These are phyloP conservation scores for Cardamine occulta DNA, from an alignment of 345 rosid species.

Conservation along the genomic window DNA sequence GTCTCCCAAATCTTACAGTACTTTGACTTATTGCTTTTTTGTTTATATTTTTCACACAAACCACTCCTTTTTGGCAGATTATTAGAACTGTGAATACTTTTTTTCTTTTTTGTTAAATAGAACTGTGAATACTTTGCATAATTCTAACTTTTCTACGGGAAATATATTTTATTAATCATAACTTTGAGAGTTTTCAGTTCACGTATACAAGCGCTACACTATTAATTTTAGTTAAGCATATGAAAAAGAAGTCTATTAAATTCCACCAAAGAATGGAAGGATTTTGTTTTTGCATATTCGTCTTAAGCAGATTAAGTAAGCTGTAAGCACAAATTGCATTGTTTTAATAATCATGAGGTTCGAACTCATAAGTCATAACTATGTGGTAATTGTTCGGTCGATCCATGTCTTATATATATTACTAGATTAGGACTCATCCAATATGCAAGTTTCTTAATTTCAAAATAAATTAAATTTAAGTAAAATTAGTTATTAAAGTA, in stretches of 20 bases:
- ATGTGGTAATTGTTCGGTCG: background rate
- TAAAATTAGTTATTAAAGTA: too few relatives aligned
- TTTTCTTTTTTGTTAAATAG: too few relatives aligned
- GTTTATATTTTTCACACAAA: background rate
- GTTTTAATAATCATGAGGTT: background rate
- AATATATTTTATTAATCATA: too few relatives aligned
- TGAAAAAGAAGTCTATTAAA: background rate
- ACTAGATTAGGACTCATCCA: too few relatives aligned
- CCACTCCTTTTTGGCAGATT: background rate
- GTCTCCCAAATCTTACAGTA: constrained; percentile 45
- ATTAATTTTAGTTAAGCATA: background rate
- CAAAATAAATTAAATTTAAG: too few relatives aligned
- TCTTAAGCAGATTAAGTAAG: too few relatives aligned
- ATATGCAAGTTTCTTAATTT: too few relatives aligned
- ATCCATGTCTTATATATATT: background rate
- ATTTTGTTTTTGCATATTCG: background rate
- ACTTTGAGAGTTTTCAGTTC: background rate
- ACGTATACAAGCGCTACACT: background rate
- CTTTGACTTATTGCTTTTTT: constrained; percentile 35
- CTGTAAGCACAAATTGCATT: too few relatives aligned
- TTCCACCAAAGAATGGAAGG: background rate
- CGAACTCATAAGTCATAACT: background rate
- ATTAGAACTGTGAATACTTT: background rate
- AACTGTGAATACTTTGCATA: background rate
- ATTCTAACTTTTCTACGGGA: background rate